Percentiles rank a stretch among this genome's conserved stretches.
Conservation (phyloP, 1,284 basidiomycete genomes). For the Papiliotrema flavescens region DNA sequence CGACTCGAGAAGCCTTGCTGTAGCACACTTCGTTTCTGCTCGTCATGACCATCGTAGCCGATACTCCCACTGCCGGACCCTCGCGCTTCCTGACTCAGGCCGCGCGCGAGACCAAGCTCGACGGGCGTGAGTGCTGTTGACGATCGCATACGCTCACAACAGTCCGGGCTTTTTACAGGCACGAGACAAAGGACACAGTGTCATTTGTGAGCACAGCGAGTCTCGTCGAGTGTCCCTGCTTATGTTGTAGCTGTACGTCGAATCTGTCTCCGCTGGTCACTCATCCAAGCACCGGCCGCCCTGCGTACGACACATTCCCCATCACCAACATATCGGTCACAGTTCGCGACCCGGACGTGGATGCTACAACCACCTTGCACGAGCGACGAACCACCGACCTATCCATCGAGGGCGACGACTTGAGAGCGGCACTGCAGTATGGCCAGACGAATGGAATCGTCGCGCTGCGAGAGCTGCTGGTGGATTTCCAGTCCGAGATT, state of each 20-base stretch:
- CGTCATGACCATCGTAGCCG: background rate
- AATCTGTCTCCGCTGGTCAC: background rate
- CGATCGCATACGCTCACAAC: background rate
- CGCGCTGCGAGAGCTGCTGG: slow-evolving; percentile 62
- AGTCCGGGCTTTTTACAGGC: background rate
- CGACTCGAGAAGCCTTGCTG: too few species aligned
- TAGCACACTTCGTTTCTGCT: too few species aligned
- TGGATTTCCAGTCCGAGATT: slow-evolving; percentile 61
- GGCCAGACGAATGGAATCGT: slow-evolving; percentile 69
- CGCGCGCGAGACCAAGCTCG: background rate
- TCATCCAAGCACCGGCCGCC: slow-evolving; percentile 54
- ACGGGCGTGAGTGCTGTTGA: background rate
- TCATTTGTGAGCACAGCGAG: background rate
- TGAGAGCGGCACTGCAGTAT: slow-evolving; percentile 70
- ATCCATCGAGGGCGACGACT: slow-evolving; percentile 57
- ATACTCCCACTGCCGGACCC: background rate
- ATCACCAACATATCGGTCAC: slow-evolving; percentile 54
- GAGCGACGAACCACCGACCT: slow-evolving; percentile 53
- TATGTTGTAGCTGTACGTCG: background rate
- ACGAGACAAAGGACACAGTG: background rate
- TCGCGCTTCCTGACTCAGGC: background rate
- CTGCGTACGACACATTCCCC: slow-evolving; percentile 86
- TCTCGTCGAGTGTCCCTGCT: background rate
- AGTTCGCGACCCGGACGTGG: background rate
- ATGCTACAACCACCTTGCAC: slow-evolving; percentile 58